phyloP scores from a whole-genome alignment of 169 alveolate genomes.

The Plasmodium berghei region DNA sequence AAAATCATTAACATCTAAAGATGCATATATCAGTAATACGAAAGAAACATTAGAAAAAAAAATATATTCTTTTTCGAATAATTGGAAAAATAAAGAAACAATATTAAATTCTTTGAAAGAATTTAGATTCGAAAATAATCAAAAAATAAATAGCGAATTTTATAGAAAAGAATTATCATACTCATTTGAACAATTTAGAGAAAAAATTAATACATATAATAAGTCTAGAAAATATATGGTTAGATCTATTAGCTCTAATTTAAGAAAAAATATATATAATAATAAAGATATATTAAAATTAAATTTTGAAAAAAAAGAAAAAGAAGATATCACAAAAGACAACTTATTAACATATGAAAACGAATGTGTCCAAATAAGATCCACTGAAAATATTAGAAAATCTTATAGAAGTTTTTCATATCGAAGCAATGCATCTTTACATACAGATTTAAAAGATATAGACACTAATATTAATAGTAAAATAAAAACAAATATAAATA shows the following conservation, averaged over 20 bases:
- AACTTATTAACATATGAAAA: conserved; percentile 69
- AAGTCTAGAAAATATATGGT: conserved; percentile 39
- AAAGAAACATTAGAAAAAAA: no score
- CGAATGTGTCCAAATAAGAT: conserved; percentile 7
- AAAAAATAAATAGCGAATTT: neutral
- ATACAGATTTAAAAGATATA: conserved; percentile 15
- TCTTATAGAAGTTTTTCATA: conserved; percentile 53
- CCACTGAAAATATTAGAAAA: conserved; percentile 11
- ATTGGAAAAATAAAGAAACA: no score
- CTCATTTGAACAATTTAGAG: conserved; percentile 7
- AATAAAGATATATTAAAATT: conserved; percentile 25
- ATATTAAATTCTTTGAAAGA: no score
- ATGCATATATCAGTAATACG: no score
- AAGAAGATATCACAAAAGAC: conserved; percentile 73
- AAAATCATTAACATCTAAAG: no score
- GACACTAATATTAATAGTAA: conserved; percentile 6
- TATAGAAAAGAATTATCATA: conserved; percentile 23
- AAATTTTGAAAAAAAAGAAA: conserved; percentile 68
- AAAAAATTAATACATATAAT: conserved; percentile 3
- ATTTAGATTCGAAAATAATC: no score
- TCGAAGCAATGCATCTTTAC: conserved; percentile 32
- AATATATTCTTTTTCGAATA: no score
- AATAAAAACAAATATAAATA: neutral
- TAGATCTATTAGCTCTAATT: conserved; percentile 67
- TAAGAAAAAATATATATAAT: conserved; percentile 40